These are phyloP conservation scores for Fusarium dlaminii DNA, from an alignment of 2,329 filamentous ascomycete genomes.

Conservation along the genomic window DNA sequence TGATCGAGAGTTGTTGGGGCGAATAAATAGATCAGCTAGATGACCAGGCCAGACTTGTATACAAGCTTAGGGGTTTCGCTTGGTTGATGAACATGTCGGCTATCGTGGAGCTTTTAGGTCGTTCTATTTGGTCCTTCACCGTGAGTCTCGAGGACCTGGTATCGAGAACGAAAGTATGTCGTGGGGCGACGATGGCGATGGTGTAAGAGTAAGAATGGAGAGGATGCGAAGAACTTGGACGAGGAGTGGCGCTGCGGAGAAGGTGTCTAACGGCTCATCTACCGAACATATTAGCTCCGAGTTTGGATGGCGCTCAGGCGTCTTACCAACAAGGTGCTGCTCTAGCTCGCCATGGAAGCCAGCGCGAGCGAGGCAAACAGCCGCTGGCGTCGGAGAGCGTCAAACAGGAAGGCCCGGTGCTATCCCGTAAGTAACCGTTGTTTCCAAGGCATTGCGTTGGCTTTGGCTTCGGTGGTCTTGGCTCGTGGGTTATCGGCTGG, in stretches of 20 bases:
- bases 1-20: constrained; percentile 17
- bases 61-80: accelerated
- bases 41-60: constrained; percentile 9
- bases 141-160: not conserved
- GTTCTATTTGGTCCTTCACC: not conserved
- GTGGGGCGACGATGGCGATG: no score
- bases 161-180: not conserved
- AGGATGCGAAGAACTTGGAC: not conserved
- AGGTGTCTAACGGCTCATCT: accelerated
- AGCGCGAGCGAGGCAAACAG: accelerated
- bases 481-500: not conserved
- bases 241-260: accelerated
- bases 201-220: no score
- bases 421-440: not conserved
- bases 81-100: not conserved
- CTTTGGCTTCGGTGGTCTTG: not conserved
- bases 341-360: not conserved
- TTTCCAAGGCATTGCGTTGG: not conserved
- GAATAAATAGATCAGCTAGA: constrained; percentile 10
- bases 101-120: not conserved
- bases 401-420: not conserved
- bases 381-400: not conserved
- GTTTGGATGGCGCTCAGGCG: accelerated
- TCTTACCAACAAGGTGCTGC: accelerated
- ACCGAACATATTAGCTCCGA: not conserved